Conservation (phyloP, 75 land plant genomes). For the Azolla pinnata region DNA sequence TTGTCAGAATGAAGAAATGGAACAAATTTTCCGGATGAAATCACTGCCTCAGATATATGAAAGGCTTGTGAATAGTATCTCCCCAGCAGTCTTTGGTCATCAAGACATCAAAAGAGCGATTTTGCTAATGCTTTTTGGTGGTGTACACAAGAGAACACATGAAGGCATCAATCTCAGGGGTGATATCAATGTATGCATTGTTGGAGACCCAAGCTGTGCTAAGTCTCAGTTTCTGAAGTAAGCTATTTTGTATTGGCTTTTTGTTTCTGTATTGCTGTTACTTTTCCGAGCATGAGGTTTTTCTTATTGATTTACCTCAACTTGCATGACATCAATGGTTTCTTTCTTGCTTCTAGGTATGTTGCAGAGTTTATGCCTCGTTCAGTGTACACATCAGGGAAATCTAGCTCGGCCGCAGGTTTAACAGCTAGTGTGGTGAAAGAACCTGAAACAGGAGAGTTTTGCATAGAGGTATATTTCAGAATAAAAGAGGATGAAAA, state of each 20-base stretch:
- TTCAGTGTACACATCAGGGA: slow-evolving; percentile 95
- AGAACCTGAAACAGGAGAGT: slow-evolving; percentile 98
- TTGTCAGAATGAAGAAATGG: slow-evolving; percentile 70
- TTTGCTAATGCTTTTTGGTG: slow-evolving; percentile 91
- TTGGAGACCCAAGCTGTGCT: slow-evolving; percentile 98
- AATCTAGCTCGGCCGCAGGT: slow-evolving; percentile 95
- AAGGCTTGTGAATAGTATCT: slow-evolving; percentile 79
- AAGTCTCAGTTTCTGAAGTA: slow-evolving; percentile 89
- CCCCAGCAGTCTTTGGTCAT: slow-evolving; percentile 97
- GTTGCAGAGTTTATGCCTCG: slow-evolving; percentile 68
- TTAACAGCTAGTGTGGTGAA: slow-evolving; percentile 96
- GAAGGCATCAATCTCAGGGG: slow-evolving; percentile 98
- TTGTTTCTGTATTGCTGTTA: background rate
- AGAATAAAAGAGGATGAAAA: no score
- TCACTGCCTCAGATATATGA: slow-evolving; percentile 81
- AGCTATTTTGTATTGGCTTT: background rate
- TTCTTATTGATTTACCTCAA: slow-evolving; percentile 1
- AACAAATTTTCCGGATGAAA: slow-evolving; percentile 68
- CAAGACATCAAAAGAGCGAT: slow-evolving; percentile 94
- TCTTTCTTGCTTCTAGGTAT: slow-evolving; percentile 46
- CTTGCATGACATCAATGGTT: no score
- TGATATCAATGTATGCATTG: slow-evolving; percentile 95
- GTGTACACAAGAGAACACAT: slow-evolving; percentile 89
- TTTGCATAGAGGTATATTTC: slow-evolving; percentile 99
- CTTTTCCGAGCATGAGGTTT: background rate